Base-by-base conservation (phyloP, 768 basidiomycete genomes). In the Lentinula sp. region DNA sequence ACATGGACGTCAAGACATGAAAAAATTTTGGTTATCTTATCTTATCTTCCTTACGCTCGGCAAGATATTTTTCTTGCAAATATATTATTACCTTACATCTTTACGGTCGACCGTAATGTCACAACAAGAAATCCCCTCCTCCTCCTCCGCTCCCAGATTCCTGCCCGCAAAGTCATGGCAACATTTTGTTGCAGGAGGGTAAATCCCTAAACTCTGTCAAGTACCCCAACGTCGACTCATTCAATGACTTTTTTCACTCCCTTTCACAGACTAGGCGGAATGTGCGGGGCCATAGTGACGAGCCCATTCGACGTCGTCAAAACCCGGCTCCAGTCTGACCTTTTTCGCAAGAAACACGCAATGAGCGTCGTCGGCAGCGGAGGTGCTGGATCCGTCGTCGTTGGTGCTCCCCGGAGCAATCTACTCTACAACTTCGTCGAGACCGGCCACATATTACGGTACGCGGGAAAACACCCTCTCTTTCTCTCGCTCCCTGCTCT, bases 231-330 rank as follows among this genome's bases (percentile, higher is more conserved):
- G 13, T 4, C 18, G 18, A n/a, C 39, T 41, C 23, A 56, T 10
- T 28, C 4, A 28, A 3, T 28, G 28, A 13, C 37, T 55, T 41
- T 55, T 41, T 55, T 41, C 42, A 35, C 7, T 16, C 37, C n/a
- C n/a, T n/a, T 33, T 63, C 61, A n/a, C 59, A 98, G 96, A 20
- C 77, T 98, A 16, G 97, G 96, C 28, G 97, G 95, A 43, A 96
- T 98, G 95, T 93, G 93, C 69, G 97, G 96, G 37, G 95, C 95
- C 16, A 90, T 97, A 62, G 88, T 98, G 3, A 99, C 97, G 0
- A 94, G 93, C 48, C 96, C 97, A 0, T 96, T 99, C 67, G 97
- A 99, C 73, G 94, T 99, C 36, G 95, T 98, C 64, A 98, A 98
- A 77, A 99, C 97, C 46, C 88, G 97, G 3, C 78, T 98, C 6